These are phyloP conservation scores for Chlamydomonas eustigma DNA, from an alignment of 139 green algal species.

Conservation along the genomic window DNA sequence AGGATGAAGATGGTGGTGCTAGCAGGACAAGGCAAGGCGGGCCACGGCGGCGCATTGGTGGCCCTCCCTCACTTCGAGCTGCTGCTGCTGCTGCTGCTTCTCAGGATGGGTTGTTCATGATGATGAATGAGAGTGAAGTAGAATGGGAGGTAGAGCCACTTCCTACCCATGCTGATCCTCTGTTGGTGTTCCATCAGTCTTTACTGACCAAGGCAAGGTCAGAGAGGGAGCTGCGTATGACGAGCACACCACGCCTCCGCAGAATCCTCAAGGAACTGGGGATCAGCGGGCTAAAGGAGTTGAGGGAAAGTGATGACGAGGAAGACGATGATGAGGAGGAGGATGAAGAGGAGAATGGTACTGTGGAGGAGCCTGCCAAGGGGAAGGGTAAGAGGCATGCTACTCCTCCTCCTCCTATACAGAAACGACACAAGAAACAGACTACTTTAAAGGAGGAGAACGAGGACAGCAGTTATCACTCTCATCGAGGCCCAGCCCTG, in stretches of 20 bases:
- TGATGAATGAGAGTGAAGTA: background rate
- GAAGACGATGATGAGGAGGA: background rate
- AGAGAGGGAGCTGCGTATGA: background rate
- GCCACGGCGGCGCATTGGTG: background rate
- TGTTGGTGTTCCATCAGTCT: background rate
- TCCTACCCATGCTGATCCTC: background rate
- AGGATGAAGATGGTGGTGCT: background rate
- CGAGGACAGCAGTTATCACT: background rate
- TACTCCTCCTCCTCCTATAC: background rate
- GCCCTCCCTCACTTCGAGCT: background rate
- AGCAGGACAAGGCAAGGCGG: background rate
- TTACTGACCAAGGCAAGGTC: background rate
- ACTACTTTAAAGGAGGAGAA: background rate
- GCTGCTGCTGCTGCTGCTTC: background rate
- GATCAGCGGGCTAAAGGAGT: background rate
- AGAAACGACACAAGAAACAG: background rate
- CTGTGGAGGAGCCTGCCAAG: background rate
- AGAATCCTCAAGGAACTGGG: conserved; percentile 8
- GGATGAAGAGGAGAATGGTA: background rate
- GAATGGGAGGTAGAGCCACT: background rate
- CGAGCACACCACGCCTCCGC: background rate
- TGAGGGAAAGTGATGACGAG: background rate
- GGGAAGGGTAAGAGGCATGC: background rate
- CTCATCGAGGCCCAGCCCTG: no score
- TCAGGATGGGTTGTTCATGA: no score